Base-by-base conservation (phyloP, 2,329 filamentous ascomycete species). In the Piedraia hortae region DNA sequence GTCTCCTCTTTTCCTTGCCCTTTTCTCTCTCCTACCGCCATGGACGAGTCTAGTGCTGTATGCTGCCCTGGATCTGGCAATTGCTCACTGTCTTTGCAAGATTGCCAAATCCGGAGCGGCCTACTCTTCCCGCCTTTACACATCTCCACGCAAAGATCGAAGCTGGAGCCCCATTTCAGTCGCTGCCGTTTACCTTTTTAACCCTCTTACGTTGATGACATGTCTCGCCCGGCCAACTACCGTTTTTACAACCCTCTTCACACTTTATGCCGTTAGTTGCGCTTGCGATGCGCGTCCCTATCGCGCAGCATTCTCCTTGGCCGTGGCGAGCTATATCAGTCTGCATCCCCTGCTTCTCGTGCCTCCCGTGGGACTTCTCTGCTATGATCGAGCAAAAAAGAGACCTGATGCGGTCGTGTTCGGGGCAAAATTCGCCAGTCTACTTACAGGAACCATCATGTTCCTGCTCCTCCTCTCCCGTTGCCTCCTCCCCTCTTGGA, bases 331-430 rank as follows among this genome's bases (percentile, higher is more conserved):
- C 8, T 93, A 93, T 46, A 56, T 91, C 8, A 85, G 80, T 10
- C 68, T 97, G 48, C 91, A 91, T 38, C 85, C 85, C 1, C 53
- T 77, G 5, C 61, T 97, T 2, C 61, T 97, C 2, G 65, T 90
- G 13, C 72, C 77, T 16, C 78, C 85, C 1, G 53, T 91, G 3
- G 48, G 74, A 4, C 53, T 91, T 5, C 60, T 93, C 20, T 70
- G 71, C 40, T 82, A 74, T 37, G 77, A 89, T 42, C 31, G 28
- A 12, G 10, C 37, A 5, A 33, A 34, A 26, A 18, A 17, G 12
- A 15, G 13, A 4, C 21, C 9, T 10, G 34, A 34, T 15, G 28
- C 30, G 14, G 23, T 30, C 12, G 20, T 25, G 8, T 26, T 31
- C 2, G 31, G 39, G 3, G 20, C 26, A 19, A 4, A 12, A 16